Evolutionary conservation across 305 asterid species (phyloP).

Genomic region (Fraxinus albicans): DNA sequence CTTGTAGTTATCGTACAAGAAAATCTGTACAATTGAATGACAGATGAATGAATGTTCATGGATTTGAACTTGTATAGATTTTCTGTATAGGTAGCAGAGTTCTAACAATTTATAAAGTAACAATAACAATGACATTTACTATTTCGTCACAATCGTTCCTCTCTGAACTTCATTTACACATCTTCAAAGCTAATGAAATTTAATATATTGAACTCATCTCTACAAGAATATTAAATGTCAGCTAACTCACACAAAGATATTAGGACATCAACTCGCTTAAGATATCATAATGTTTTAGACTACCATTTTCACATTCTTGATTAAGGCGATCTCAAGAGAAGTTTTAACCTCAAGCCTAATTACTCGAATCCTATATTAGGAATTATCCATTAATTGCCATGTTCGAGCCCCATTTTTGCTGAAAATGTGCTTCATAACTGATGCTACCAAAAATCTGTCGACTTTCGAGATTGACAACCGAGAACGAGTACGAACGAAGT

Average conservation of each 20-base stretch:
- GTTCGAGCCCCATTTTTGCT: no score
- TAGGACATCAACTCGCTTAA: neutral
- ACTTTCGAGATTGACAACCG: no score
- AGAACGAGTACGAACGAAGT: no score
- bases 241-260: neutral
- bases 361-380: neutral
- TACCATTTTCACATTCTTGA: neutral
- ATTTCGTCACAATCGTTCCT: neutral
- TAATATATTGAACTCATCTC: neutral
- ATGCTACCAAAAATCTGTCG: no score
- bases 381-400: neutral
- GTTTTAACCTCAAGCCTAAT: neutral
- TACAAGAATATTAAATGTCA: neutral
- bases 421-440: neutral
- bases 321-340: neutral
- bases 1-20: no score
- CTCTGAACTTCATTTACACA: neutral
- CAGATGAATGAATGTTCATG: no score
- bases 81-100: no score
- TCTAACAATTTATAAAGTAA: neutral
- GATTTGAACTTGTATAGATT: no score
- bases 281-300: neutral
- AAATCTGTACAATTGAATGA: no score
- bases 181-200: neutral
- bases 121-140: neutral